These are phyloP conservation scores for Kwoniella sp. DNA, from an alignment of 768 basidiomycete genomes.

Conservation along the genomic window DNA sequence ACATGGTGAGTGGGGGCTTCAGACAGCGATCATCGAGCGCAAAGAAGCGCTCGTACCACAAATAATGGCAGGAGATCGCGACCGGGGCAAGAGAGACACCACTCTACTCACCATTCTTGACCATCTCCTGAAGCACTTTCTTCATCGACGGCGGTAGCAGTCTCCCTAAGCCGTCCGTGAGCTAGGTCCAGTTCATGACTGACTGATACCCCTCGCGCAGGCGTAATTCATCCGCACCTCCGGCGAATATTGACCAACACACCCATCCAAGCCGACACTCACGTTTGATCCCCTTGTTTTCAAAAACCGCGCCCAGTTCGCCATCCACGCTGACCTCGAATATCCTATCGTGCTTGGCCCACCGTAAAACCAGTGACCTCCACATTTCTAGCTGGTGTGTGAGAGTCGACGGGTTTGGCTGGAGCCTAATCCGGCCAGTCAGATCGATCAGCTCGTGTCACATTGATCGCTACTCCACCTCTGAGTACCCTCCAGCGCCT, in stretches of 20 bases:
- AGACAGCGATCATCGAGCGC: not conserved
- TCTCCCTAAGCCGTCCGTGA: constrained; percentile 26
- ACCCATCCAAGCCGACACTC: constrained; percentile 13
- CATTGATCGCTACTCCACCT: not conserved
- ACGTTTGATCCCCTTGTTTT: constrained; percentile 47
- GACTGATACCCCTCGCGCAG: not conserved
- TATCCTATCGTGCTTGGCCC: constrained; percentile 41
- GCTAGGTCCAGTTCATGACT: not conserved
- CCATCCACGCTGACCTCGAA: constrained; percentile 43
- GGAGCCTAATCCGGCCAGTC: constrained; percentile 45
- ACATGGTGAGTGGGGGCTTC: constrained; percentile 1
- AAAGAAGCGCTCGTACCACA: not conserved
- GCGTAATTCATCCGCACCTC: not conserved
- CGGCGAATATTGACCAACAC: not conserved
- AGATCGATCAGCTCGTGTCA: not conserved
- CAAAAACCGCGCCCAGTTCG: constrained; percentile 37
- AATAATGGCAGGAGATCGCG: constrained; percentile 1
- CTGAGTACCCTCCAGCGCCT: too few species aligned
- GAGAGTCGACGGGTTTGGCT: constrained; percentile 51
- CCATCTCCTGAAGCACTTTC: constrained; percentile 35
- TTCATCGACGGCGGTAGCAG: constrained; percentile 33
- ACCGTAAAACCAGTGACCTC: constrained; percentile 49
- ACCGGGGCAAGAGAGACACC: not conserved
- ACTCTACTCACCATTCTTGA: constrained; percentile 38
- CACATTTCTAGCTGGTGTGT: constrained; percentile 50